Evolutionary conservation across 2,329 filamentous ascomycete species (phyloP).

Genomic region (Aspergillus unguis): DNA sequence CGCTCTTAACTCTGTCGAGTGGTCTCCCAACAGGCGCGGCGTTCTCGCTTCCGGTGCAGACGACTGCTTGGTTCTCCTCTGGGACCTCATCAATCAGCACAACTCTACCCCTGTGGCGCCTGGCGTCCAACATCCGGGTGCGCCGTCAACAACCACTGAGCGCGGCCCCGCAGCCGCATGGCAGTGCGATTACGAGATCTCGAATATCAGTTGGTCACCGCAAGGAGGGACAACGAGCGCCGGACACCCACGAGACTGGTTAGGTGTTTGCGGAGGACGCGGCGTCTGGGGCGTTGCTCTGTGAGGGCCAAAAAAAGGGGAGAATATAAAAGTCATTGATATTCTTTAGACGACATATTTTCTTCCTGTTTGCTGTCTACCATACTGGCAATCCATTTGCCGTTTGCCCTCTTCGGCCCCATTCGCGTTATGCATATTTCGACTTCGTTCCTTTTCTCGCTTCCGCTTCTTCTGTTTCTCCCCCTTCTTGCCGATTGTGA

Average conservation of each 20-base stretch:
- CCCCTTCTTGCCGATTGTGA: not conserved
- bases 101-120: conserved; percentile 49
- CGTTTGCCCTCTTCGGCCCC: not conserved
- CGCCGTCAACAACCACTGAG: conserved; percentile 35
- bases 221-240: conserved; percentile 35
- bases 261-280: conserved; percentile 46
- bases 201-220: conserved; percentile 48
- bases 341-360: conserved; percentile 12
- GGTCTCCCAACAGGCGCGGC: conserved; percentile 83
- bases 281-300: conserved; percentile 45
- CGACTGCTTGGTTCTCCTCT: conserved; percentile 85
- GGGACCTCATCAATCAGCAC: conserved; percentile 78
- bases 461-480: not conserved
- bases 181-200: conserved; percentile 47
- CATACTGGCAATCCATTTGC: not conserved
- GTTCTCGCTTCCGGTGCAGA: conserved; percentile 89
- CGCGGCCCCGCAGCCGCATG: conserved; percentile 45
- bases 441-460: no score
- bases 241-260: conserved; percentile 38
- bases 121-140: conserved; percentile 23
- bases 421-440: not conserved
- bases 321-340: conserved; percentile 10
- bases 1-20: conserved; percentile 88
- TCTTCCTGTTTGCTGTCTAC: not conserved
- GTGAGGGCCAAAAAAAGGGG: conserved; percentile 20